Evolutionary conservation across 805 yeast species (phyloP).

Genomic region (Ogataea allantospora): DNA sequence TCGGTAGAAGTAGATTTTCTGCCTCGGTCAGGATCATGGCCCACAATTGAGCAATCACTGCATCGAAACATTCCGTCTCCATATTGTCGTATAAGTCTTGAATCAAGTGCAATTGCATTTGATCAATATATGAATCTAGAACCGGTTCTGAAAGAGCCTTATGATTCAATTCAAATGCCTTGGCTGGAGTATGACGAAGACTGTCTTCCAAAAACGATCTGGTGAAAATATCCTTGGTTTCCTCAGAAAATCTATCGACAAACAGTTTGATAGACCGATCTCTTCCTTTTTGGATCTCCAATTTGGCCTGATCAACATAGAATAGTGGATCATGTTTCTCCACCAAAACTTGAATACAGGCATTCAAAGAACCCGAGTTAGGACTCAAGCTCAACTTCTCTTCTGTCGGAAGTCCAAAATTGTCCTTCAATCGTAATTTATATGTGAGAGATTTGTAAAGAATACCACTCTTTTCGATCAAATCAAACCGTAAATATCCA

Average conservation of each 20-base stretch:
- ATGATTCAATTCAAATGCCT: constrained; percentile 19
- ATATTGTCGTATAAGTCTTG: constrained; percentile 29
- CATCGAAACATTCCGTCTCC: constrained; percentile 32
- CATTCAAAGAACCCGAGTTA: constrained; percentile 54
- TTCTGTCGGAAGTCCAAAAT: constrained; percentile 13
- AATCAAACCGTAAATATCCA: constrained; percentile 16
- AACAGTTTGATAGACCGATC: constrained; percentile 66
- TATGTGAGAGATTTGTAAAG: constrained; percentile 20
- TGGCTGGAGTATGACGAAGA: constrained; percentile 21
- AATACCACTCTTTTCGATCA: constrained; percentile 21
- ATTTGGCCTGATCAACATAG: constrained; percentile 71
- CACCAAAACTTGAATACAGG: constrained; percentile 73
- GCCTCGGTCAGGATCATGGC: constrained; percentile 63
- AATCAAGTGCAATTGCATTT: constrained; percentile 25
- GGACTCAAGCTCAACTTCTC: constrained; percentile 29
- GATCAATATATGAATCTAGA: constrained; percentile 24
- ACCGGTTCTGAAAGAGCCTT: constrained; percentile 23
- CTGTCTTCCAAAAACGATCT: constrained; percentile 25
- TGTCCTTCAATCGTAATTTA: constrained; percentile 13
- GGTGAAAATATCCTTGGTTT: constrained; percentile 50
- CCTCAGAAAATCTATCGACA: constrained; percentile 69
- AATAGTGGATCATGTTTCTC: constrained; percentile 81
- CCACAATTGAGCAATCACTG: constrained; percentile 61
- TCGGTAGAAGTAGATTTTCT: constrained; percentile 73
- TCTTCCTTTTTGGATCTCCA: constrained; percentile 61